Evolutionary conservation across 75 land plant genomes (phyloP), one percentile per base, ranked within the genome.

Genomic region (Picea glauca): DNA sequence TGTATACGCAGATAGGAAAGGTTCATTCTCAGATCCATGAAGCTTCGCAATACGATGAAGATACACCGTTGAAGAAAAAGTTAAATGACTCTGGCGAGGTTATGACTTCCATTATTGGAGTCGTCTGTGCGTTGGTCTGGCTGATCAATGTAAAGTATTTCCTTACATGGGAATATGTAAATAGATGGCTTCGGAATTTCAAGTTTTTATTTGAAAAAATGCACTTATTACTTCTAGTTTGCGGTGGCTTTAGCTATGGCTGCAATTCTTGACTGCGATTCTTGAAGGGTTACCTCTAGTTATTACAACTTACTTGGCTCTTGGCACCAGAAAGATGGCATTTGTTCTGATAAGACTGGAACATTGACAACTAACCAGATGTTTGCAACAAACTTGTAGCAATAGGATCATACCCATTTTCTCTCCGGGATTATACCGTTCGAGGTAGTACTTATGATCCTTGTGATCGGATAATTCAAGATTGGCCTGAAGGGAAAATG

Each of bases 231-330:
- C 80, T 91, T 95, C 74, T 86, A 95, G 80, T 91, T 92, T 60
- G 90, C 98, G 40, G 91, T 95, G 23, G 95, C 98, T 2, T 79
- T 95, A 18, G 98, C 98, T 2, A 93, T 95, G 6, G 98, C 98
- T 65, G 98, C 98, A 26, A 26, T 26, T 26, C 26, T 26, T 26
- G 26, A 26, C 26, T 26, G 26, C 0, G 12, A 95, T 95, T 31
- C 95, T 95, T 20, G 98, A 95, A 80, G 98, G 98, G 33, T 85
- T 95, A 15, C 98, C 98, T 64, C 92, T 95, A 32, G 95, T 95
- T 4, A 95, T 95, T 64, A 26, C 26, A 26, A 26, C 26, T 0
- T 26, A 26, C 26, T 26, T 26, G 26, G 26, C 26, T 26, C 26
- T 26, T 26, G 26, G 26, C 26, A 26, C 26, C 0, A 26, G 0